A percentile compares a stretch with the other conserved stretches of the same genome.
phyloP scores from a whole-genome alignment of 257 asterid genomes.

The Solanum neorickii region DNA sequence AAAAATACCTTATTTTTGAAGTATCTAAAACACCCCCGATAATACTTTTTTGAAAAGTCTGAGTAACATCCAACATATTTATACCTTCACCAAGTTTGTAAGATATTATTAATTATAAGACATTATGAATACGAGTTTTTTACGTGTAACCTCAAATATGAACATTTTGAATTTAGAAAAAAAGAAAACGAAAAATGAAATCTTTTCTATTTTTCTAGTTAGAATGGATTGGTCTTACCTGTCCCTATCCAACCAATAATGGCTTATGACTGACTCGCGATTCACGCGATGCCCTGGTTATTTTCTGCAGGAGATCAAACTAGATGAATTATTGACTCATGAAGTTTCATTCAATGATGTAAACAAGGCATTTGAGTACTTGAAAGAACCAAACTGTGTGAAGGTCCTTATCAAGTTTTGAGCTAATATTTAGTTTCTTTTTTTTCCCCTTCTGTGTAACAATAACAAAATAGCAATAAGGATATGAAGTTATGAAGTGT shows the following conservation, averaged over 20 bases:
- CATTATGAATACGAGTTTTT: neutral
- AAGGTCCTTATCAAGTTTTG: conserved; percentile 51
- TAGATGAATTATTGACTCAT: conserved; percentile 44
- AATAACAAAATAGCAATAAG: neutral
- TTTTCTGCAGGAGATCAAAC: conserved; percentile 40
- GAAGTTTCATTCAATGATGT: conserved; percentile 45
- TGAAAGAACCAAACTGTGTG: conserved; percentile 37
- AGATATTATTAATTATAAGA: neutral
- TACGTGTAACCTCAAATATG: neutral
- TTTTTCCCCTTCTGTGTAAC: no score
- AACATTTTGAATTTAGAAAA: no score
- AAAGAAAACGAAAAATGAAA: accelerated
- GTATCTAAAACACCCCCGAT: neutral
- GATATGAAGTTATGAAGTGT: neutral
- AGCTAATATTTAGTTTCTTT: neutral
- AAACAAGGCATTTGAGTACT: conserved; percentile 38
- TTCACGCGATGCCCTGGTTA: neutral
- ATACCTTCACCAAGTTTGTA: neutral
- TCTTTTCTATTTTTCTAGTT: neutral
- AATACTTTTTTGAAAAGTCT: neutral
- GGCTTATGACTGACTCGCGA: neutral
- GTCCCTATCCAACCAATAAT: neutral
- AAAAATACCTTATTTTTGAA: neutral
- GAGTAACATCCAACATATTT: neutral
- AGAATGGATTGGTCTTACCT: neutral